Base-by-base conservation (phyloP, 2,329 filamentous ascomycete genomes). In the Alternaria hordeiaustralica region DNA sequence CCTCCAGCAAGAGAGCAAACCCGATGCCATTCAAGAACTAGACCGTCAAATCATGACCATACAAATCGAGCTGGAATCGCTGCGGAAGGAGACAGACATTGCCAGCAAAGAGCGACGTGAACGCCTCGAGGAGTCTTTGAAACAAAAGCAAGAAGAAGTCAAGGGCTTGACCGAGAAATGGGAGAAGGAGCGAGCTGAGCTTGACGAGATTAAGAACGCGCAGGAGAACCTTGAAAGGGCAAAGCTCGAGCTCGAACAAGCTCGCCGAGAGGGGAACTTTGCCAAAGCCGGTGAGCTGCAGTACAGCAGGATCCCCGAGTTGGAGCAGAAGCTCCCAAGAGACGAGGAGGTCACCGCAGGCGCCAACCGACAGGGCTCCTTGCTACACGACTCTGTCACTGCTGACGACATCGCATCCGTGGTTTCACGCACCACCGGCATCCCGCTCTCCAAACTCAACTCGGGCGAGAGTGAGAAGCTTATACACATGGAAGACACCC, bases 1-100 rank as follows among this genome's bases (percentile, higher is more conserved):
- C 47, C 82, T 98, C 30, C 95, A 98, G 76, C 96, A 98, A 80
- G 96, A 99, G 80, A 97, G 93, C 72, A 98, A 97, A 73, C 96
- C 96, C 0, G 96, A 98, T 71, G 90, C 95, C 9, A 97, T 99
- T 33, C 93, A 96, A 82, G 89, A 91, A 55, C 87, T 98, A 2
- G 95, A 98, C 74, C 92, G 96, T 65, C 93, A 94, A 74, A 97
- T 98, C 64, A 96, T 97, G 88, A 98, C 95, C 0, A 93, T 98
- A 13, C 95, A 97, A 76, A 98, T 99, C 66, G 95, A 99, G 78
- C 86, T 98, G 1, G 96, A 98, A 78, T 97, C 94, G 65, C 82
- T 99, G 45, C 88, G 95, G 55, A 98, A 98, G 74, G 96, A 99
- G 79, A 97, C 90, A 11, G 96, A 99, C 71, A 86, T 97, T 53